Evolutionary conservation across 1,284 basidiomycete genomes (phyloP).

Genomic region (Cryptococcus amylolentus): DNA sequence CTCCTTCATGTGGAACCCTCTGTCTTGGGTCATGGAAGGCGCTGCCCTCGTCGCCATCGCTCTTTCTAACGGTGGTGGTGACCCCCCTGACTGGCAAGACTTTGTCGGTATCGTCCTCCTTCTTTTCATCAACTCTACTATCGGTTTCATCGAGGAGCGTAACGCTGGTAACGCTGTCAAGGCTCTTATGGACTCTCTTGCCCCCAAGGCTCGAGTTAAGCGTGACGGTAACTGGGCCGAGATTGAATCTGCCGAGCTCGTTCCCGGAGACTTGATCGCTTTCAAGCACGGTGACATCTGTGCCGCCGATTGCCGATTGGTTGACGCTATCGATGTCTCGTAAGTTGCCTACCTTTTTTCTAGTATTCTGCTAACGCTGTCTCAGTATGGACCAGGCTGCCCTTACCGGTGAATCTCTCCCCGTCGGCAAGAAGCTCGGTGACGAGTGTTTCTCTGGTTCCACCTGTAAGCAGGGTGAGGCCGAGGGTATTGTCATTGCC

Average conservation of each 20-base stretch:
- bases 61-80: slow-evolving; percentile 81
- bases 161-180: slow-evolving; percentile 98
- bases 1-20: slow-evolving; percentile 97
- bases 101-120: slow-evolving; percentile 94
- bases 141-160: slow-evolving; percentile 97
- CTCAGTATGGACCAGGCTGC: slow-evolving; percentile 83
- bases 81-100: slow-evolving; percentile 92
- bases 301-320: slow-evolving; percentile 90
- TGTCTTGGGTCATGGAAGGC: slow-evolving; percentile 99
- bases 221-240: slow-evolving; percentile 79
- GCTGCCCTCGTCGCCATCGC: slow-evolving; percentile 94
- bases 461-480: slow-evolving; percentile 95
- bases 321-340: slow-evolving; percentile 90
- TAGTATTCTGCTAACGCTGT: slow-evolving; percentile 3
- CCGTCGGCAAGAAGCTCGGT: slow-evolving; percentile 80
- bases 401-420: slow-evolving; percentile 91
- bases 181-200: slow-evolving; percentile 97
- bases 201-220: slow-evolving; percentile 91
- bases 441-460: slow-evolving; percentile 98
- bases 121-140: slow-evolving; percentile 89
- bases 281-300: slow-evolving; percentile 99
- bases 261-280: slow-evolving; percentile 88
- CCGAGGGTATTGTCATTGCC: slow-evolving; percentile 93
- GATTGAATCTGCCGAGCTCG: slow-evolving; percentile 80
- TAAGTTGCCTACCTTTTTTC: slow-evolving; percentile 17